Conservation (phyloP, 345 rosid species). For the Turnera subulata region DNA sequence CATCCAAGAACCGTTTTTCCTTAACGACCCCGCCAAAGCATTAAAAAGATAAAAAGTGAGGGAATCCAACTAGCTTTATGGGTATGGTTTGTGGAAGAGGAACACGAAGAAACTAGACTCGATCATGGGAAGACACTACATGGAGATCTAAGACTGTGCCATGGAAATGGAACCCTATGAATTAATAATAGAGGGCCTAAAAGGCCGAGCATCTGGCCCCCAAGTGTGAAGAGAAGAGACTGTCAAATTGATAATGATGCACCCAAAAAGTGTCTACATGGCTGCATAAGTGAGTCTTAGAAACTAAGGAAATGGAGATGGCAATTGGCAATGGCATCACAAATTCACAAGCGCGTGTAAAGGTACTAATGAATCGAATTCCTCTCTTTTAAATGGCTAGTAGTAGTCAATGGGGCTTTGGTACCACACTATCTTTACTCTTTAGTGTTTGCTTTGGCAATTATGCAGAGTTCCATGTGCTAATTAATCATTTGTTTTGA, state of each 20-base stretch:
- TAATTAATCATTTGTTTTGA: constrained; percentile 7
- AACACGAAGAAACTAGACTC: background rate
- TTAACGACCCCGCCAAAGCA: constrained; percentile 5
- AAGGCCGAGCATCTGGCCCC: constrained; percentile 11
- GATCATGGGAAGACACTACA: background rate
- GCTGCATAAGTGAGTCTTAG: constrained; percentile 2
- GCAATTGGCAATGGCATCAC: no score
- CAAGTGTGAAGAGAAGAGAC: background rate
- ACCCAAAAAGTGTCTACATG: background rate
- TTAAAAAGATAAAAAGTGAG: background rate
- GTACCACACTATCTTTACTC: no score
- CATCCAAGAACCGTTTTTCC: background rate
- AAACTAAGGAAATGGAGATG: constrained; percentile 1
- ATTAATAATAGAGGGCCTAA: no score
- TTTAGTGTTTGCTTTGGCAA: background rate
- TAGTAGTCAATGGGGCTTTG: background rate
- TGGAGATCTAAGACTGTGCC: background rate
- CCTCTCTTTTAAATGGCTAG: background rate
- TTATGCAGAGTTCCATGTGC: background rate
- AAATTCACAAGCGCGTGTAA: background rate
- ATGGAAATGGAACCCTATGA: constrained; percentile 17
- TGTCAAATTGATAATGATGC: constrained; percentile 1
- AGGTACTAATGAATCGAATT: background rate
- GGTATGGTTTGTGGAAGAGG: background rate
- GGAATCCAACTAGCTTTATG: constrained; percentile 3